Evolutionary conservation across 176 grass and related monocot species (phyloP), one percentile per base, ranked within the genome.

Genomic region (Olyra latifolia): DNA sequence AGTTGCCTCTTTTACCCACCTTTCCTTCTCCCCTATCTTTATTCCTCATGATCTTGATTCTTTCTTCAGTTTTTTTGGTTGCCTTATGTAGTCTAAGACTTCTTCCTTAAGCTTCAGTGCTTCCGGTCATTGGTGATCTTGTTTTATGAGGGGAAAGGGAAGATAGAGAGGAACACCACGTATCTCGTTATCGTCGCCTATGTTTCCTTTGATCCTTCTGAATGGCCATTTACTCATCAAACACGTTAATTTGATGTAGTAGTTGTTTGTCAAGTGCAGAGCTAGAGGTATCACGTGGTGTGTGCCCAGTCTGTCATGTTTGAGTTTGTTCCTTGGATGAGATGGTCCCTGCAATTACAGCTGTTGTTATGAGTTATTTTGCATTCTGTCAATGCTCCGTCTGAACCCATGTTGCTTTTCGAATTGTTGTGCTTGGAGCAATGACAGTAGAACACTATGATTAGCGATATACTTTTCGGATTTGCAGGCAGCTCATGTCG

Each of bases 1-100:
- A 46, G 38, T 84, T 69, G 29, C 53, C 42, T 70, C 53, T 57
- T 20, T 54, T 29, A 44, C 62, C 7, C 44, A 44, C 30, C 24
- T 27, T 82, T 83, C 35, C 58, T 22, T 19, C 38, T 25, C 28
- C 23, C 64, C 7, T 60, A 28, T 50, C 25, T 69, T 48, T 78
- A 48, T 77, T 44, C 47, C 48, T 71, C 22, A 17, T 68, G 44
- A 75, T 80, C 70, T 16, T 80, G 54, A 70, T 64, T 54, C 70
- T 55, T 81, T 76, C 10, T 41, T 27, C 3, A 40, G 52, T 40
- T 9, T 71, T 80, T 32, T 72, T 66, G n/a, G 16, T 69, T 79
- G 52, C 49, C 42, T 59, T 72, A n/a, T 43, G 32, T 39, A 25
- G 63, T 43, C 5, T n/a, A 70, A 63, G 35, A 29, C 38, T 29